Evolutionary conservation across 129 eudicot genomes (phyloP), one percentile per base, ranked within the genome.

Genomic region (Chrysanthemum seticuspe): DNA sequence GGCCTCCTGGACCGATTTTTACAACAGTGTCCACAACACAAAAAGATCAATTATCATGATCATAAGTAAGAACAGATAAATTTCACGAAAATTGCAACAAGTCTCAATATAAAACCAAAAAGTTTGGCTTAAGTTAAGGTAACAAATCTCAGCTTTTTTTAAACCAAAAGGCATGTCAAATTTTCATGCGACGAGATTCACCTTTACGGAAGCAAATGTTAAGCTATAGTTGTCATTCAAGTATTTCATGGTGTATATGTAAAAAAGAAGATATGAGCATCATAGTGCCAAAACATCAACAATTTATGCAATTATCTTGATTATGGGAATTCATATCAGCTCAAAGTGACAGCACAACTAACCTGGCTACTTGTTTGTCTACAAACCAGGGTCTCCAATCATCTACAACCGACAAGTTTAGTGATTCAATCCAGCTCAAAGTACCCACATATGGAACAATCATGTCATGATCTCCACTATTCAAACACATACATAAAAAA

Each of bases 401-500:
- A 34, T 63, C 68, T 63, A 63, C 19, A 18, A 63, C 16, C 36
- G 68, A 13, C 18, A 63, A 63, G 18, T 63, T 63, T 63, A 63
- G 68, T 0, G 50, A 63, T 63, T 63, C 10, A 31, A 63, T 63
- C 68, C 68, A 63, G 5, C 13, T 73, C 61, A 72, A 4, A 3
- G 83, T 79, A 65, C 54, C 14, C 27, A 79, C 14, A 48, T 79
- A 72, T 0, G 83, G 70, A 44, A 72, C 45, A 14, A 65, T 16
- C 69, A 79, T 55, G 67, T 79, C 83, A 72, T 79, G 83, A 65
- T 79, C 83, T 63, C 83, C 83, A 47, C 83, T 79, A 50, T 57
- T 74, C 45, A 29, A 76, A 31, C 40, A 31, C 40, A 31, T 2
- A 25, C 6, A 31, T 31, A 31, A 31, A 31, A 31, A 31, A 31